phyloP scores from a whole-genome alignment of 208 protist genomes.

The Angomonas deanei region DNA sequence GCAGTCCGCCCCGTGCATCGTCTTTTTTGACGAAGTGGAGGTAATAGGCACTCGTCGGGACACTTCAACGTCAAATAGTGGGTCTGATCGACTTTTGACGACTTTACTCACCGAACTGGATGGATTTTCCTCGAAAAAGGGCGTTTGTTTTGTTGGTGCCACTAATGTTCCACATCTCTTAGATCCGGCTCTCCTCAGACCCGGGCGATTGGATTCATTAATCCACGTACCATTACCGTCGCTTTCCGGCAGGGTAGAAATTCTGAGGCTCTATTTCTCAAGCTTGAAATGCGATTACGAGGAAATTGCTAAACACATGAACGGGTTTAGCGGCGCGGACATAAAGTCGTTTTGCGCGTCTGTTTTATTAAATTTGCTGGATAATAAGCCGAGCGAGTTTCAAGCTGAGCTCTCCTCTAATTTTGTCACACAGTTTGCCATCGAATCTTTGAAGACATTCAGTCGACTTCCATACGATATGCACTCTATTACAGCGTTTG shows the following conservation, averaged over 20 bases:
- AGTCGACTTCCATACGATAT: no score
- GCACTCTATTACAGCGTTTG: no score
- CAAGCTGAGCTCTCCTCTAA: no score
- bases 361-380: conserved; percentile 48
- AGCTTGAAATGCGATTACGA: conserved; percentile 36
- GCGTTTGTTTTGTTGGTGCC: conserved; percentile 88
- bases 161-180: conserved; percentile 90
- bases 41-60: conserved; percentile 71
- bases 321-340: conserved; percentile 85
- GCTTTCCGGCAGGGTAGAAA: conserved; percentile 40
- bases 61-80: conserved; percentile 16
- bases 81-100: conserved; percentile 88
- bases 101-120: conserved; percentile 98
- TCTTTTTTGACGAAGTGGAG: conserved; percentile 96
- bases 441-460: no score
- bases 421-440: no score
- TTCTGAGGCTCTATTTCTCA: conserved; percentile 49
- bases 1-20: conserved; percentile 81
- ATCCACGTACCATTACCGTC: conserved; percentile 74
- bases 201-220: conserved; percentile 87
- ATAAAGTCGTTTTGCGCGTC: conserved; percentile 52
- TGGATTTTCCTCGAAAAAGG: conserved; percentile 81
- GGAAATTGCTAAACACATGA: conserved; percentile 36
- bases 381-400: no score
- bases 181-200: conserved; percentile 83